Conservation (phyloP, 345 rosid genomes). For the Microcos paniculata region DNA sequence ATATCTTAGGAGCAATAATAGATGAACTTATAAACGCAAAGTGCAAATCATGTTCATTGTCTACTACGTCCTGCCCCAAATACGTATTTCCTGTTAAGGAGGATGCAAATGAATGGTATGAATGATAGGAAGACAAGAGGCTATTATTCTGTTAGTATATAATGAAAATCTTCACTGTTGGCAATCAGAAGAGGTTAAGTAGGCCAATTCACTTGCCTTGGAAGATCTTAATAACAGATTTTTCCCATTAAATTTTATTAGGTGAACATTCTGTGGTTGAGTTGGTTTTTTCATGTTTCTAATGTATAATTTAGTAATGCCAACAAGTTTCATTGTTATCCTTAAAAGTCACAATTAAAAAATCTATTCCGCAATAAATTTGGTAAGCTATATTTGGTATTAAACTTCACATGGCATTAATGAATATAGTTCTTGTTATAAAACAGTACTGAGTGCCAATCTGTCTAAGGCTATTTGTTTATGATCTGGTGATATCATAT, state of each 20-base stretch:
- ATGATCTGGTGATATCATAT: background rate
- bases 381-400: conserved; percentile 9
- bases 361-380: conserved; percentile 11
- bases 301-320: conserved; percentile 5
- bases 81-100: background rate
- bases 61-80: background rate
- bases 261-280: background rate
- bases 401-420: background rate
- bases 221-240: background rate
- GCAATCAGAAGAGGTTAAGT: background rate
- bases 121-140: background rate
- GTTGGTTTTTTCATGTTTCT: background rate
- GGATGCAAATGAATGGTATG: background rate
- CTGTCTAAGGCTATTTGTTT: background rate
- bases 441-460: background rate
- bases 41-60: background rate
- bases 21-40: background rate
- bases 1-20: background rate
- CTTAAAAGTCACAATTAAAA: background rate
- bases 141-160: background rate
- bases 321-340: background rate
- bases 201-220: background rate
- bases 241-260: background rate
- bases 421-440: background rate
- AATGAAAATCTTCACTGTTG: background rate